Evolutionary conservation across 176 grass and related monocot species (phyloP), one percentile per base, ranked within the genome.

Genomic region (Musa troglodytarum): DNA sequence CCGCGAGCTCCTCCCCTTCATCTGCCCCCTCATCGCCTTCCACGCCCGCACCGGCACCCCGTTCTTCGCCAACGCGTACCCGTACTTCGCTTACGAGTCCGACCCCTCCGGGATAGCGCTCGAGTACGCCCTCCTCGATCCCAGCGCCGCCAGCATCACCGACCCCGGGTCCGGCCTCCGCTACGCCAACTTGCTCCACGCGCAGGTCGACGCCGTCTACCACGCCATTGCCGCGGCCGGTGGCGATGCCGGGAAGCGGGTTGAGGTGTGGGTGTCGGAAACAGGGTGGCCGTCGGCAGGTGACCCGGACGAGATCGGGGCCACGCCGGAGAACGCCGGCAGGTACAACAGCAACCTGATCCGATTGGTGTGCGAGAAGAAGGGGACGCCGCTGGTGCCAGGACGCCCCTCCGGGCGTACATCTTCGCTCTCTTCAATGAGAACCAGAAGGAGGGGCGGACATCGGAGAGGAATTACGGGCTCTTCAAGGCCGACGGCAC

Each of bases 31-130:
- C 82, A 83, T 90, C 2, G 83, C 82, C 34, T 96, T 82, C 85
- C 85, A 90, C 69, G 87, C 79, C 58, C 65, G 66, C 63, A 96
- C 85, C 51, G 83, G 52, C 50, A 72, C 88, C n/a, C 89, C 85
- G 8, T 86, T 92, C 72, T 81, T 92, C 29, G 85, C 82, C 19
- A 96, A 92, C 81, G 77, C 86, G 2, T 96, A 96, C 71, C 87
- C 93, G 0, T 96, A 92, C 79, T 88, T 96, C 65, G 80, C 87
- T 66, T 96, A 92, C 61, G 71, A 74, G 68, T 17, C 22, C 19
- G 68, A 70, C 1, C 15, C 10, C 68, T 70, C 68, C 43, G 17
- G 1, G 7, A 1, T 70, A 16, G 43, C 68, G 49, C 49, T 70
- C 15, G 43, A 15, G 34, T 70, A 70, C 68, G 68, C 68, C 19